Evolutionary conservation across 177 flowering plant genomes (phyloP), one percentile per base, ranked within the genome.

Genomic region (Tripterygium wilfordii): DNA sequence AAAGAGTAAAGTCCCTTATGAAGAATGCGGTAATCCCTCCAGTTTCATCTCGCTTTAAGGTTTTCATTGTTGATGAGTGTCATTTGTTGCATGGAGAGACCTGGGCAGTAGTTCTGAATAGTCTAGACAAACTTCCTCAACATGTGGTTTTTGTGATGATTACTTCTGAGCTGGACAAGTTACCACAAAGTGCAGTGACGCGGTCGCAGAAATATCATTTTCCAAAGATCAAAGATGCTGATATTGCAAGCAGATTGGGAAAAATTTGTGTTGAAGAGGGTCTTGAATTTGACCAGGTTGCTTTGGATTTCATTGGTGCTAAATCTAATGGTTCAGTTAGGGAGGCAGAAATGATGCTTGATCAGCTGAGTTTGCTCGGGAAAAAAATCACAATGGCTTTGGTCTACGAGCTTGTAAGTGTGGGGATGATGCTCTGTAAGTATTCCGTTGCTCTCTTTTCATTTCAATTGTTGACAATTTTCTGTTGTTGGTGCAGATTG

Each of bases 291-390:
- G 94, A 88, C 29, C 71, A 57, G 54, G 71, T 18, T 49, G 95
- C 96, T 23, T 62, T 92, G 51, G 80, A 82, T 20, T 83, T 88
- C 53, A 59, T 92, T 68, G 90, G 91, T 53, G 56, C 77, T 29
- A 83, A 71, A 64, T 77, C 95, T 10, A 72, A 69, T 70, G 96
- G 98, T 47, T 92, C 98, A 16, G 69, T 88, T 49, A 78, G 95
- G 47, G 96, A 92, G 68, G 96, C 96, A 21, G 98, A 88, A 57
- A 82, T 80, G 73, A 84, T 82, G 80, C 88, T 92, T 45, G 98
- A 92, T 54, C 98, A 92, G 60, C 76, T 88, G 18, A 84, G 95
- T 61, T 71, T 92, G 71, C 86, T 88, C 48, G 91, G 96, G 22
- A 80, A 72, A 72, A 72, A 65, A 60, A 79, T 92, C 47, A 83